A percentile compares a stretch with the other conserved stretches of the same genome.
Conservation (phyloP, 176 grass and related monocot species). For the Otatea glauca region DNA sequence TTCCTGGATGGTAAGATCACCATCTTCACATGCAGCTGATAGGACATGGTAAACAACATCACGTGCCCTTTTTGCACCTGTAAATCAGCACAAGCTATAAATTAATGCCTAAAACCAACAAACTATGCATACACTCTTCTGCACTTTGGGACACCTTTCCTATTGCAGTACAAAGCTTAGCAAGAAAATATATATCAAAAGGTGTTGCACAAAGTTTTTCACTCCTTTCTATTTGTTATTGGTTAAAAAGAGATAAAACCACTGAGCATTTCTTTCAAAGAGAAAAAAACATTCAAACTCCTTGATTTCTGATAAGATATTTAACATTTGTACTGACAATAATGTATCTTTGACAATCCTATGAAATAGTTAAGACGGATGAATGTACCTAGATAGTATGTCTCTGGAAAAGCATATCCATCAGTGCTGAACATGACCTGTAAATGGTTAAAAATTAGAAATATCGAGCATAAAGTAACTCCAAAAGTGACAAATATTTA, state of each 20-base stretch:
- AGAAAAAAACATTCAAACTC: neutral
- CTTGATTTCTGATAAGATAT: constrained; percentile 10
- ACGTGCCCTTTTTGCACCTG: constrained; percentile 82
- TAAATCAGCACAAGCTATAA: constrained; percentile 19
- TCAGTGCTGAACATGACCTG: constrained; percentile 99
- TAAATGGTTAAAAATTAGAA: constrained; percentile 49
- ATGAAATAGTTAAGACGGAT: constrained; percentile 26
- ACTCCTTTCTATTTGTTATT: constrained; percentile 14
- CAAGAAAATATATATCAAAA: constrained; percentile 17
- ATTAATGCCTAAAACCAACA: constrained; percentile 42
- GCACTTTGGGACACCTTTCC: neutral
- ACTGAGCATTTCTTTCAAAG: neutral
- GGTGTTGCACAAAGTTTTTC: neutral
- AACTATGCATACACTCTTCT: neutral
- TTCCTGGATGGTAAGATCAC: constrained; percentile 84
- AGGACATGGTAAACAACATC: constrained; percentile 80
- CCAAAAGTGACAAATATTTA: constrained; percentile 29
- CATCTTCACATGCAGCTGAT: constrained; percentile 80
- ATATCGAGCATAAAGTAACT: constrained; percentile 29
- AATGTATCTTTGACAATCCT: constrained; percentile 9
- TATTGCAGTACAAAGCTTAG: neutral
- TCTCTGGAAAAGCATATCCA: constrained; percentile 98
- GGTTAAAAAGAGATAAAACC: constrained; percentile 29
- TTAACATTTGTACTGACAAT: constrained; percentile 17
- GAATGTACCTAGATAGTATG: constrained; percentile 85